These are phyloP conservation scores for Gossypium raimondii DNA, from an alignment of 345 rosid species.

Conservation along the genomic window DNA sequence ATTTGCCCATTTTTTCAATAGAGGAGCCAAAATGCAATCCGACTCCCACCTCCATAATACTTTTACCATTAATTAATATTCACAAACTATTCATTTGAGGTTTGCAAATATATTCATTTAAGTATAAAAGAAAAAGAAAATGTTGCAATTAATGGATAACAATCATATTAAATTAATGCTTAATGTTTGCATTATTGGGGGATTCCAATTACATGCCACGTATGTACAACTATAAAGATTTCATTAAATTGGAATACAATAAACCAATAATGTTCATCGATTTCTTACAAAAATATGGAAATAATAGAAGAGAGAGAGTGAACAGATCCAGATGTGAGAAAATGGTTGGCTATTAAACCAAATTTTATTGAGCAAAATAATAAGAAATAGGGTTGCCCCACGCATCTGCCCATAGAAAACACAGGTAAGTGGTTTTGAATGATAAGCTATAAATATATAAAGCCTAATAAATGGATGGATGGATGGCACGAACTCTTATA, in stretches of 20 bases:
- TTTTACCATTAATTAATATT: no score
- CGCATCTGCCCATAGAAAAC: not conserved
- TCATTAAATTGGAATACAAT: not conserved
- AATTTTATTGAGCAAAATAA: not conserved
- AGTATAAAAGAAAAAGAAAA: no score
- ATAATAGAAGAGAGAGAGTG: constrained; percentile 10
- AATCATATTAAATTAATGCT: no score
- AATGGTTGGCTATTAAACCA: not conserved
- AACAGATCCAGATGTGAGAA: not conserved
- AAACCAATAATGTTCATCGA: not conserved
- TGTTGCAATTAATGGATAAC: no score
- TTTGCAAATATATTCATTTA: no score
- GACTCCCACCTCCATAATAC: rapidly evolving
- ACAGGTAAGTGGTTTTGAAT: not conserved
- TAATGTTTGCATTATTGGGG: no score
- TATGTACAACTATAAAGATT: no score
- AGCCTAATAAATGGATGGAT: constrained; percentile 8
- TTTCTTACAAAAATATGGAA: not conserved
- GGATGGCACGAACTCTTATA: constrained; percentile 15
- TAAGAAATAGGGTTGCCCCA: constrained; percentile 1
- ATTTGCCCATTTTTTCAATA: no score
- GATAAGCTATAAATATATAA: not conserved
- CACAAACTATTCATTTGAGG: no score
- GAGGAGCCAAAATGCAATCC: rapidly evolving
- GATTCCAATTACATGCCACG: no score